phyloP scores from a whole-genome alignment of 164 flowering plant genomes.

The Platanus orientalis region DNA sequence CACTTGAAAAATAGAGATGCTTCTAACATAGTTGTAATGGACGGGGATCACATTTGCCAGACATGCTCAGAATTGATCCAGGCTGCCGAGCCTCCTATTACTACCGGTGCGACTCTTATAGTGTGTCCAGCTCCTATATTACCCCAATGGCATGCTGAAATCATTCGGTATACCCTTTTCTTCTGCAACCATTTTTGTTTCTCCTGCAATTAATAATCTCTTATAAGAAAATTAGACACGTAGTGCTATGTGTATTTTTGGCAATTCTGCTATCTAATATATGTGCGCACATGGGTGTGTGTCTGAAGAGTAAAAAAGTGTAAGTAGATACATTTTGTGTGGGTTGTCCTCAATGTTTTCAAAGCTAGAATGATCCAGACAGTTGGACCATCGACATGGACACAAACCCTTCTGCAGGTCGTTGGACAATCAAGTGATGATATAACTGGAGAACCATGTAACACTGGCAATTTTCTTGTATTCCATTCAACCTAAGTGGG shows the following conservation, averaged over 20 bases:
- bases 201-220: neutral
- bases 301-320: too few relatives aligned
- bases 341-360: too few relatives aligned
- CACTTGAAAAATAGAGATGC: conserved; percentile 26
- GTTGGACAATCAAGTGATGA: too few relatives aligned
- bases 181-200: conserved; percentile 2
- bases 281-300: too few relatives aligned
- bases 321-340: too few relatives aligned
- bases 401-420: too few relatives aligned
- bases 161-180: conserved; percentile 53
- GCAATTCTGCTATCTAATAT: neutral
- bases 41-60: conserved; percentile 58
- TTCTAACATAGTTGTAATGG: conserved; percentile 36
- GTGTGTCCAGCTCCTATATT: conserved; percentile 93
- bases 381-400: too few relatives aligned
- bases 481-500: too few relatives aligned
- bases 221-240: neutral
- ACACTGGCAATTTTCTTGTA: too few relatives aligned
- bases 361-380: too few relatives aligned
- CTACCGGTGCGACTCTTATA: conserved; percentile 83
- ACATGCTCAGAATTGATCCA: conserved; percentile 64
- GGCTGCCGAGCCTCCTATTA: conserved; percentile 59
- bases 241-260: neutral
- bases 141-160: conserved; percentile 89
- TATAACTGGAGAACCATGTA: too few relatives aligned